Evolutionary conservation across 2,329 filamentous ascomycete species (phyloP).

Genomic region (Pestalotiopsis sp.): DNA sequence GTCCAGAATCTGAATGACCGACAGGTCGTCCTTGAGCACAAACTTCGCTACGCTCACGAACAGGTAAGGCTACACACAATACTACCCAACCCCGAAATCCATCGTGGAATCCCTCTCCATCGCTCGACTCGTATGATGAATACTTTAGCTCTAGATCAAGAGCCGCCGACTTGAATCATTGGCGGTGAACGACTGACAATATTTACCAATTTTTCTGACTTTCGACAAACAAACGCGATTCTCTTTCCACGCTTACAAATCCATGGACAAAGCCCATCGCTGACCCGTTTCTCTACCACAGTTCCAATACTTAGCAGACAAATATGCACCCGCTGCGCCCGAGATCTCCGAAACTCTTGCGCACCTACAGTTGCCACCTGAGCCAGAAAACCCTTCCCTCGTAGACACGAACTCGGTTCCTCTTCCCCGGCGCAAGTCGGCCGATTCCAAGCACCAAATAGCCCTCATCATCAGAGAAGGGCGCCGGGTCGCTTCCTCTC

Average conservation of each 20-base stretch:
- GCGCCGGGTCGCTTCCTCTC: constrained; percentile 56
- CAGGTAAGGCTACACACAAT: constrained; percentile 57
- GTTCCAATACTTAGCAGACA: constrained; percentile 69
- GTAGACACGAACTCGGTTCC: constrained; percentile 56
- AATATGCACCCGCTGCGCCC: constrained; percentile 66
- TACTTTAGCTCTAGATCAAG: constrained; percentile 83
- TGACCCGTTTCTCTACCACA: constrained; percentile 30
- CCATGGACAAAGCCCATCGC: neutral
- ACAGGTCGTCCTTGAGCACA: constrained; percentile 68
- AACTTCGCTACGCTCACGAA: constrained; percentile 67
- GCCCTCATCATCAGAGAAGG: constrained; percentile 68
- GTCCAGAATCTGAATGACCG: constrained; percentile 65
- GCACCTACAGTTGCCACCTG: constrained; percentile 68
- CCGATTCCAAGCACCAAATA: constrained; percentile 58
- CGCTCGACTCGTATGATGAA: constrained; percentile 42
- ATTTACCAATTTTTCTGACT: constrained; percentile 45
- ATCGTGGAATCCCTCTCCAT: constrained; percentile 1
- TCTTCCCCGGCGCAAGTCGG: constrained; percentile 51
- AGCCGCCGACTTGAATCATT: constrained; percentile 49
- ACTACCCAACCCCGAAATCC: constrained; percentile 2
- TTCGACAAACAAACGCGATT: constrained; percentile 8
- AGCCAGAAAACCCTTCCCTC: constrained; percentile 47
- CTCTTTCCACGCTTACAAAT: neutral
- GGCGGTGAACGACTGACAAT: constrained; percentile 65
- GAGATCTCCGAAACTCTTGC: constrained; percentile 69